Evolutionary conservation across 768 basidiomycete species (phyloP).

Genomic region (Xanthoconium stramineum): DNA sequence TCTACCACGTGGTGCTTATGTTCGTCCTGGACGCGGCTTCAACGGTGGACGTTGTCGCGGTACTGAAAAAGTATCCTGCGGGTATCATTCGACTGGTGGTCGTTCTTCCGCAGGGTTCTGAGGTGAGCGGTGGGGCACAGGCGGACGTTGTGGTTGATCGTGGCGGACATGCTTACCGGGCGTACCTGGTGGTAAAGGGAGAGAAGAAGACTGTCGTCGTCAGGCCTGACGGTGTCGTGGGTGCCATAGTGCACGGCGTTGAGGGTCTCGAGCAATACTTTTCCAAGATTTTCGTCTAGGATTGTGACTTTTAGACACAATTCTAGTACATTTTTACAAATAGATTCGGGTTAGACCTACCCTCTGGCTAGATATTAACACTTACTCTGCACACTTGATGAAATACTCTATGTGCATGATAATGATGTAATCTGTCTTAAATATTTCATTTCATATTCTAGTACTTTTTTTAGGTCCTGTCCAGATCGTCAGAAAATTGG

Average conservation of each 20-base stretch:
- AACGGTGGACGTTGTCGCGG: slow-evolving; percentile 7
- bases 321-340: no score
- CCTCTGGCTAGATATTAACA: no score
- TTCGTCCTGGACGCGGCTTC: slow-evolving; percentile 17
- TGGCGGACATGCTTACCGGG: slow-evolving; percentile 37
- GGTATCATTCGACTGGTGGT: slow-evolving; percentile 7
- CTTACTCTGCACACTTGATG: no score
- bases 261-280: slow-evolving; percentile 21
- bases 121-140: slow-evolving; percentile 4
- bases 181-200: slow-evolving; percentile 33
- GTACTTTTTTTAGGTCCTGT: no score
- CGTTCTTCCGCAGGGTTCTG: slow-evolving; percentile 10
- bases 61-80: slow-evolving; percentile 4
- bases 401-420: no score
- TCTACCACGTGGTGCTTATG: slow-evolving; percentile 30
- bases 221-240: slow-evolving; percentile 47
- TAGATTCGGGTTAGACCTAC: no score
- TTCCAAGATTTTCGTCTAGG: slow-evolving; percentile 4
- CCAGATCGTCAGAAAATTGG: no score
- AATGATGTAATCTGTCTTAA: no score
- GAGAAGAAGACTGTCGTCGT: slow-evolving; percentile 34
- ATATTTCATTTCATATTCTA: no score
- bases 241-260: slow-evolving; percentile 23
- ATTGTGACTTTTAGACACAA: no score
- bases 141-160: slow-evolving; percentile 36